Percentiles rank a stretch among this genome's conserved stretches.
Evolutionary conservation across 1,284 basidiomycete species (phyloP).

Genomic region (Xerocomus amazonicus): DNA sequence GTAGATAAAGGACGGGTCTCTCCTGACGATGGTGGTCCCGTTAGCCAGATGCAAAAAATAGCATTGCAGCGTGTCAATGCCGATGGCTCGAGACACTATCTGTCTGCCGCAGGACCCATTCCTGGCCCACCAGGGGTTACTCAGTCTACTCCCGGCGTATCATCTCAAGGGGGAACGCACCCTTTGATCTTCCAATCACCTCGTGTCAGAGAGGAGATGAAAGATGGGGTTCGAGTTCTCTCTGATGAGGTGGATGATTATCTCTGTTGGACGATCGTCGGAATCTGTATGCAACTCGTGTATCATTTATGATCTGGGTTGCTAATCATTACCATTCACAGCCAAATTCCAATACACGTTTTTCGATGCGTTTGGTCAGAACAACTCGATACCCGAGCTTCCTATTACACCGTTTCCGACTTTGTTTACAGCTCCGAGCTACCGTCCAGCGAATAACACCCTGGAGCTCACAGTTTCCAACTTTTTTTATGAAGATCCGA

Average conservation of each 20-base stretch:
- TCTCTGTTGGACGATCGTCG: slow-evolving; percentile 93
- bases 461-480: slow-evolving; percentile 82
- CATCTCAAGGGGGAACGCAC: slow-evolving; percentile 74
- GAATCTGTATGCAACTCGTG: slow-evolving; percentile 71
- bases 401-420: slow-evolving; percentile 89
- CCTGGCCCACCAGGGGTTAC: slow-evolving; percentile 67
- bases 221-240: slow-evolving; percentile 64
- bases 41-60: slow-evolving; percentile 96
- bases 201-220: slow-evolving; percentile 68
- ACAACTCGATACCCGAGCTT: slow-evolving; percentile 67
- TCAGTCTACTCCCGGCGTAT: slow-evolving; percentile 63
- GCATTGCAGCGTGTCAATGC: slow-evolving; percentile 81
- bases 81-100: slow-evolving; percentile 76
- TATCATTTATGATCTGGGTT: slow-evolving; percentile 8
- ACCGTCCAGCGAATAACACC: slow-evolving; percentile 68
- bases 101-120: slow-evolving; percentile 80
- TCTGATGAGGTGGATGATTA: slow-evolving; percentile 91
- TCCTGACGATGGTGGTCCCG: slow-evolving; percentile 81
- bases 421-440: slow-evolving; percentile 75
- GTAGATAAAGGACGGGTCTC: slow-evolving; percentile 88
- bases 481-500: slow-evolving; percentile 75
- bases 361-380: slow-evolving; percentile 83
- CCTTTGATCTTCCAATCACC: slow-evolving; percentile 75
- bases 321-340: slow-evolving; percentile 34
- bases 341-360: slow-evolving; percentile 94